Evolutionary conservation across 805 yeast genomes (phyloP).

Genomic region (Komagataella mondaviorum): DNA sequence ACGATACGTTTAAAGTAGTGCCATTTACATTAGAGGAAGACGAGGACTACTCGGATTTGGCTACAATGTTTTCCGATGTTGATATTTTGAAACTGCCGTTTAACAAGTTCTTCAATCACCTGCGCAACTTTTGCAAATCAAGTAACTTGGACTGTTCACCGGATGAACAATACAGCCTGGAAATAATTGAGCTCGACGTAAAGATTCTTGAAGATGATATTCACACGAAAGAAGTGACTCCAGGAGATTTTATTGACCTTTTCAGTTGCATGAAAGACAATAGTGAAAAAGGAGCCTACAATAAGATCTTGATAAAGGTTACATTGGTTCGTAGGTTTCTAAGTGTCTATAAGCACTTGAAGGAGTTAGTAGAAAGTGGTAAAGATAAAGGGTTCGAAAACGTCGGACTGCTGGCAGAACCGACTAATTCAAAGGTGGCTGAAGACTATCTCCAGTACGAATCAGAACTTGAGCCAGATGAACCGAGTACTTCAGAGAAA

Average conservation of each 20-base stretch:
- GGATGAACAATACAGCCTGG: constrained; percentile 7
- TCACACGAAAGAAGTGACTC: constrained; percentile 4
- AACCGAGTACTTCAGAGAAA: background rate
- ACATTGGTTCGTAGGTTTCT: constrained; percentile 7
- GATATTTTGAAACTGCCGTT: constrained; percentile 8
- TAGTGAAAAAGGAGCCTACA: constrained; percentile 7
- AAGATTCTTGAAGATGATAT: constrained; percentile 12
- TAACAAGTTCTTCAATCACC: constrained; percentile 3
- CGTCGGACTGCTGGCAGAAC: background rate
- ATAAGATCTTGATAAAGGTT: constrained; percentile 11
- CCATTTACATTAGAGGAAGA: background rate
- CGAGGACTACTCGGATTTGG: background rate
- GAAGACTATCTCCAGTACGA: background rate
- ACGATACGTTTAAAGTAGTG: background rate
- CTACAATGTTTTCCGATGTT: constrained; percentile 9
- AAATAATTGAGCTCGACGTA: constrained; percentile 11
- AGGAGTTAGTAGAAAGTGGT: constrained; percentile 4
- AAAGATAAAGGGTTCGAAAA: constrained; percentile 3
- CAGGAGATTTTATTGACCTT: constrained; percentile 10
- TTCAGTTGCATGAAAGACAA: constrained; percentile 10
- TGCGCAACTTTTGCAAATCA: constrained; percentile 3
- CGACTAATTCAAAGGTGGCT: background rate
- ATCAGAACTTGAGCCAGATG: background rate
- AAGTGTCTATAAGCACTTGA: constrained; percentile 2
- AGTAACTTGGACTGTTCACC: constrained; percentile 2